Conservation (phyloP, 2,329 filamentous ascomycete species). For the Cordyceps cicadae region DNA sequence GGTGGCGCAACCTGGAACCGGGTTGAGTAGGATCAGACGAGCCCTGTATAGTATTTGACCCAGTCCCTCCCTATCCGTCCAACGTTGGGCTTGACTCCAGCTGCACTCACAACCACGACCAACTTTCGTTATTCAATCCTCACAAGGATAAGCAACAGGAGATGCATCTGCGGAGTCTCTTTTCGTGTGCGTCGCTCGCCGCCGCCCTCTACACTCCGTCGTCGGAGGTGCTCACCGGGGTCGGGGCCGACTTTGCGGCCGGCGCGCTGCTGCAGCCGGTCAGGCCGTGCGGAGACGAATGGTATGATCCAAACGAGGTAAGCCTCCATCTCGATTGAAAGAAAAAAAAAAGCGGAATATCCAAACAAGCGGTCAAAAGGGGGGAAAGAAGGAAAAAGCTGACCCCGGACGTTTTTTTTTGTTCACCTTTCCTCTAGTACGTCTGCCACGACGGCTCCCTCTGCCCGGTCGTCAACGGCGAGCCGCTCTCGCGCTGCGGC, state of each 20-base stretch:
- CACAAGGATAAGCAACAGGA: neutral
- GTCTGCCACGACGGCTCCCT: conserved; percentile 25
- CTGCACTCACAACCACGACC: neutral
- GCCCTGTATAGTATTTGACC: neutral
- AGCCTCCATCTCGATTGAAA: neutral
- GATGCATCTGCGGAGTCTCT: neutral
- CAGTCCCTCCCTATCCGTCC: neutral
- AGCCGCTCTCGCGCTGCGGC: conserved; percentile 25
- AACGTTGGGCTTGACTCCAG: neutral
- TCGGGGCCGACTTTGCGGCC: neutral
- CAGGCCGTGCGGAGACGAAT: neutral
- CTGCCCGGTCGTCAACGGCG: conserved; percentile 26
- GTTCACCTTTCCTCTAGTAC: conserved; percentile 15
- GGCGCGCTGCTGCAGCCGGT: neutral
- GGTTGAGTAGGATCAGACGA: neutral
- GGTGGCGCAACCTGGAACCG: neutral
- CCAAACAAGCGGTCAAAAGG: too few species aligned
- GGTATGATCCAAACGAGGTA: neutral
- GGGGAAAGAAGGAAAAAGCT: neutral
- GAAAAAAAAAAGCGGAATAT: too few species aligned
- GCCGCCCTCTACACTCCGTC: neutral
- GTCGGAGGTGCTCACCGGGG: neutral
- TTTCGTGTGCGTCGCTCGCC: neutral
- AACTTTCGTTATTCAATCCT: neutral
- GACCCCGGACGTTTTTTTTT: neutral